Conservation (phyloP, 345 rosid genomes). For the Salix dunnii region DNA sequence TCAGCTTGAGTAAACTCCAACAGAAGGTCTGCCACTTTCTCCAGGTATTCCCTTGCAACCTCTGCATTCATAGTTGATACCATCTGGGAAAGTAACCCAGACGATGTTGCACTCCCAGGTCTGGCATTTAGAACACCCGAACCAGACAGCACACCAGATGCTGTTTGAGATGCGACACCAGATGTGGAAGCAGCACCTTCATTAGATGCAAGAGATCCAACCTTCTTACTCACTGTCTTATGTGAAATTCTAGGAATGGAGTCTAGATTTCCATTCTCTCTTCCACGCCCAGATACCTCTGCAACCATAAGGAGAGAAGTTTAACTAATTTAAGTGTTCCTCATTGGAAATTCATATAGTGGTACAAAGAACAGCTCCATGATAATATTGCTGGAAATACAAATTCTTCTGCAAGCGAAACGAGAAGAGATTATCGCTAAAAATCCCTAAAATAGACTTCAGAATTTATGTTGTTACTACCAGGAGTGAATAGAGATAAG, state of each 20-base stretch:
- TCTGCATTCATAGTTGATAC: slow-evolving; percentile 86
- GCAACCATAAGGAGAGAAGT: slow-evolving; percentile 25
- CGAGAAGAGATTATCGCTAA: neutral
- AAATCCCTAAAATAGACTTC: neutral
- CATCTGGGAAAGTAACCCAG: slow-evolving; percentile 88
- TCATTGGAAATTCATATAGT: neutral
- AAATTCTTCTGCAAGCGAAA: neutral
- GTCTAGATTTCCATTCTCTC: slow-evolving; percentile 71
- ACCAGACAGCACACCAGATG: slow-evolving; percentile 94
- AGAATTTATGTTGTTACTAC: neutral
- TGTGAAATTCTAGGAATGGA: slow-evolving; percentile 53
- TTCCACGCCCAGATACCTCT: slow-evolving; percentile 86
- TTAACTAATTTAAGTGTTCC: neutral
- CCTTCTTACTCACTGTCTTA: slow-evolving; percentile 61
- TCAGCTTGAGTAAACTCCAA: slow-evolving; percentile 98
- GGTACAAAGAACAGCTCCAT: neutral
- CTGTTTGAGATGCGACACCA: slow-evolving; percentile 84
- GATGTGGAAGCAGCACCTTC: slow-evolving; percentile 77
- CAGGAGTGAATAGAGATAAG: neutral
- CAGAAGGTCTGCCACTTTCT: slow-evolving; percentile 93
- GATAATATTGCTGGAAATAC: neutral
- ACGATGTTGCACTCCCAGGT: slow-evolving; percentile 94
- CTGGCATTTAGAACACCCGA: slow-evolving; percentile 97
- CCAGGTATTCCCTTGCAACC: slow-evolving; percentile 89
- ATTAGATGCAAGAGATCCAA: slow-evolving; percentile 39